Conservation (phyloP, 208 protist genomes). For the Paratrypanosoma confusum region DNA sequence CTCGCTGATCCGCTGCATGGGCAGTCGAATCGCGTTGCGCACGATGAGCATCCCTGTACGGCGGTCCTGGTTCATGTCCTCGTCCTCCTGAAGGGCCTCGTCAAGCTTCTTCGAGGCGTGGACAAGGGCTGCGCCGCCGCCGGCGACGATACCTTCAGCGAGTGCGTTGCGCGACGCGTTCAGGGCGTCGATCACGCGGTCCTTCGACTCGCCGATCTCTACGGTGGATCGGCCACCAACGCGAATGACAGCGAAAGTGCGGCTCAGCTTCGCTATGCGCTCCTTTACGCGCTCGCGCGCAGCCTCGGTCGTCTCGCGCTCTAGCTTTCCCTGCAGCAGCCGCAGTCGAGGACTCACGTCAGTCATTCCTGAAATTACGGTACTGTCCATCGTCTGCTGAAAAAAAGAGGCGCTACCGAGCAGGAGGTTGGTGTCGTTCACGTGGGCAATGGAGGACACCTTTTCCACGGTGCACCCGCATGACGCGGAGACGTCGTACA, state of each 20-base stretch:
- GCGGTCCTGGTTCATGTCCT: conserved; percentile 74
- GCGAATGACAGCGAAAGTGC: conserved; percentile 92
- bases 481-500: conserved; percentile 98
- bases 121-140: conserved; percentile 96
- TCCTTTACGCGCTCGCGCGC: conserved; percentile 94
- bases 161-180: conserved; percentile 98
- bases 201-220: conserved; percentile 98
- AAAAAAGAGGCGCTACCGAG: conserved; percentile 43
- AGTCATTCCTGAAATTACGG: conserved; percentile 81
- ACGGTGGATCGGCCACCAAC: conserved; percentile 97
- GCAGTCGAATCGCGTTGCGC: conserved; percentile 77
- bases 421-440: conserved; percentile 50
- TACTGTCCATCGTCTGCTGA: conserved; percentile 96
- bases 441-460: conserved; percentile 55
- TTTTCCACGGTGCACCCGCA: conserved; percentile 91
- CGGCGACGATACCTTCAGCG: conserved; percentile 98
- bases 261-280: conserved; percentile 79
- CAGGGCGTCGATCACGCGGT: conserved; percentile 98
- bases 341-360: conserved; percentile 85
- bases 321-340: conserved; percentile 86
- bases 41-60: conserved; percentile 80
- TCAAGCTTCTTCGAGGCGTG: conserved; percentile 90
- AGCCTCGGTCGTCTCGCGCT: conserved; percentile 90
- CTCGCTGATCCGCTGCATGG: conserved; percentile 92
- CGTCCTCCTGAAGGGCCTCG: conserved; percentile 76